Evolutionary conservation across 129 eudicot species (phyloP).

Genomic region (Helianthus annuus): DNA sequence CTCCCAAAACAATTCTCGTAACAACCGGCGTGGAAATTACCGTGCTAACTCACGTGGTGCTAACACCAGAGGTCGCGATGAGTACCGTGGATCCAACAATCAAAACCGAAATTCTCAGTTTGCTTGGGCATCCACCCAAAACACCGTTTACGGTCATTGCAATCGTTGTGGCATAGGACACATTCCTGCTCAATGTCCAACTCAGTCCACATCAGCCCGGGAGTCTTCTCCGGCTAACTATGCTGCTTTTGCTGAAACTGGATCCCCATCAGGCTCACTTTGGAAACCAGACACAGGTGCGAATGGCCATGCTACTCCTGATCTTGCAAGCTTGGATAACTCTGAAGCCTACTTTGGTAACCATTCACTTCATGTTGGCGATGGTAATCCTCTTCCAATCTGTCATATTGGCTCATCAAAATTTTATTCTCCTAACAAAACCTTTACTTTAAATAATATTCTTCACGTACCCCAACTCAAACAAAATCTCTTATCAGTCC

Average conservation of each 20-base stretch:
- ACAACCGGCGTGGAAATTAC: too few relatives aligned
- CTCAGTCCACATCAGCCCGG: neutral
- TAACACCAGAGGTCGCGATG: too few relatives aligned
- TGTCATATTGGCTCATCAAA: slow-evolving; percentile 12
- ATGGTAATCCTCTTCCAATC: slow-evolving; percentile 3
- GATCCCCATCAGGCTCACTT: neutral
- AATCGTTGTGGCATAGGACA: slow-evolving; percentile 7
- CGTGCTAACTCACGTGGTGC: too few relatives aligned
- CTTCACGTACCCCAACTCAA: neutral
- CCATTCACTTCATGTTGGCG: slow-evolving; percentile 4
- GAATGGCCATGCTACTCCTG: neutral
- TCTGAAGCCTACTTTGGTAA: slow-evolving; percentile 6
- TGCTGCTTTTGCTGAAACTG: neutral
- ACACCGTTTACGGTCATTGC: neutral
- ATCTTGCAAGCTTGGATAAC: neutral
- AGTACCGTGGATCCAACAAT: too few relatives aligned
- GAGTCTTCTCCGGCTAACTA: neutral
- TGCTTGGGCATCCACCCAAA: too few relatives aligned
- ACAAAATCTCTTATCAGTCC: neutral
- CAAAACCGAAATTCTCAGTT: too few relatives aligned
- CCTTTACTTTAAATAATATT: neutral
- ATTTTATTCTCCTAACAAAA: slow-evolving; percentile 8
- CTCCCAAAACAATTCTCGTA: too few relatives aligned
- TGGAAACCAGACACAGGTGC: neutral
- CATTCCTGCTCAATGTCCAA: slow-evolving; percentile 1